phyloP scores from a whole-genome alignment of 2,329 filamentous ascomycete species.

The Hypoxylon sp. region DNA sequence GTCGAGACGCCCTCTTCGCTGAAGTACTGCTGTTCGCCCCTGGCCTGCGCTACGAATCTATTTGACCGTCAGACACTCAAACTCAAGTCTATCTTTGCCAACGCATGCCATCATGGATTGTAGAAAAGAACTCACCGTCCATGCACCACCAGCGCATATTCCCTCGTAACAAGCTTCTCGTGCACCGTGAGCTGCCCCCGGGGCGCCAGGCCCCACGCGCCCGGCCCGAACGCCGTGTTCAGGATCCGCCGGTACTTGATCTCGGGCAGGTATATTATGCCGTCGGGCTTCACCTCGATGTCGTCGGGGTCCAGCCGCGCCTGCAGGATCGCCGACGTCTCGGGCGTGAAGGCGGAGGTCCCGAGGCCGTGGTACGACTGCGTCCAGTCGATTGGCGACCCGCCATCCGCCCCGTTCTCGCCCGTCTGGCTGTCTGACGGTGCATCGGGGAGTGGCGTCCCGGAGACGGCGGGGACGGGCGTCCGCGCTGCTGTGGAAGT shows the following conservation, averaged over 20 bases:
- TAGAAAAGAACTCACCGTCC: constrained; percentile 76
- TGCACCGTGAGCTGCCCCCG: constrained; percentile 88
- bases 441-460: constrained; percentile 52
- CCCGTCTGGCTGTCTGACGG: constrained; percentile 7
- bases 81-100: not conserved
- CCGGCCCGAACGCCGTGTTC: constrained; percentile 92
- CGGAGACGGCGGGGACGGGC: constrained; percentile 51
- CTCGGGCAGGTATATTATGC: constrained; percentile 95
- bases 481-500: constrained; percentile 31
- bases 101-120: not conserved
- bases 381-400: constrained; percentile 78
- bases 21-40: constrained; percentile 96
- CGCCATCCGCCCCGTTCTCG: constrained; percentile 14
- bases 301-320: constrained; percentile 78
- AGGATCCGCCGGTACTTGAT: constrained; percentile 96
- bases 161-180: constrained; percentile 84
- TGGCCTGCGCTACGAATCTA: constrained; percentile 91
- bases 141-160: constrained; percentile 91
- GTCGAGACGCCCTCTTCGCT: constrained; percentile 90
- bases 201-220: constrained; percentile 94
- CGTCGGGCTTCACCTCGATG: constrained; percentile 97
- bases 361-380: constrained; percentile 87
- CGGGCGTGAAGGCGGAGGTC: constrained; percentile 76
- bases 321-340: constrained; percentile 78
- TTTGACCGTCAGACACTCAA: constrained; percentile 22